Evolutionary conservation across 495 filamentous ascomycete genomes (phyloP), one percentile per base, ranked within the genome.

Genomic region (Hyaloscypha variabilis): DNA sequence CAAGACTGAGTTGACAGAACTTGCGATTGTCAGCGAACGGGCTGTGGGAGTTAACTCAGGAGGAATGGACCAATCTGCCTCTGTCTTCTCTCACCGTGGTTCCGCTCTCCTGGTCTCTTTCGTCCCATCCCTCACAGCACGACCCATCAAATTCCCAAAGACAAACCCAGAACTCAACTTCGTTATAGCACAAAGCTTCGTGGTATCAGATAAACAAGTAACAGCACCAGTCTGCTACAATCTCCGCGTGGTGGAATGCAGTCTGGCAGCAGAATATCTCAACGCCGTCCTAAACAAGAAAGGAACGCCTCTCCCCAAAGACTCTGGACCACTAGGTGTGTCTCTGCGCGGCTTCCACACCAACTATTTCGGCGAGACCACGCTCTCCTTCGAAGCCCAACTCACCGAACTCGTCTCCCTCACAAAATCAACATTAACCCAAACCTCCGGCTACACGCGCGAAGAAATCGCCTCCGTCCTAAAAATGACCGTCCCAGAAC

Each of bases 21-120:
- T 98, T 39, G 93, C 95, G 19, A 92, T 99, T 60, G 93, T 97
- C 17, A 95, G 92, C 49, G 95, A 99, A 78, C 84, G 96, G 29
- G 90, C 92, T 17, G 96, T 97, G 6, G 95, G 95, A 30, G 96
- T 99, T 49, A 97, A 97, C 75, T 96, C 93, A 6, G 95, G 95
- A 73, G 95, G 94, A 53, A 98, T 99, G 95, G 95, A 99, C 75
- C 96, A 99, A 78, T 90, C 93, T n/a, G 95, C 95, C 28, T 97
- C 93, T 5, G 94, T 99, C 66, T 95, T 99, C 76, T 91, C 92
- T 2, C 80, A 90, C 70, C 85, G 87, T 58, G 95, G 92, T 61
- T 93, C 88, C 62, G 92, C 95, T 26, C 85, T 97, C 39, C 93
- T 95, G 74, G 94, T 97, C 62, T 91, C 89, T 52, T 98, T 99